Conservation (phyloP, 1,139 yeast species). For the Candida sp. region DNA sequence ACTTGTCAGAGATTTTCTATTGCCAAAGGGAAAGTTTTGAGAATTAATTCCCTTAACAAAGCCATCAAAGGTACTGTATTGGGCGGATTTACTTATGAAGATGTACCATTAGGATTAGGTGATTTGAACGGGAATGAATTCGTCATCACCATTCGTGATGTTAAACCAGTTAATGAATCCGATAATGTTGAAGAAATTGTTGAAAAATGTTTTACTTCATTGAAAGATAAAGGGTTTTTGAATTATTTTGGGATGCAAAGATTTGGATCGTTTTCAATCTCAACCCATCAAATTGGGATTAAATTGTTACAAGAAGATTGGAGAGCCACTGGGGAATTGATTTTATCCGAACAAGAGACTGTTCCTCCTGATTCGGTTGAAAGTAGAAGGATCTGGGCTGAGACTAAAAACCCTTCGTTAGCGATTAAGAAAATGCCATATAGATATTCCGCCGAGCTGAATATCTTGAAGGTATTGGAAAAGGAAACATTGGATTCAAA, state of each 20-base stretch:
- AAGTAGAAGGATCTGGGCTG: conserved; percentile 80
- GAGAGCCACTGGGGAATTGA: conserved; percentile 73
- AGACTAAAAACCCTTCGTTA: conserved; percentile 59
- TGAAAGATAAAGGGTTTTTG: conserved; percentile 72
- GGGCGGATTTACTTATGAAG: conserved; percentile 75
- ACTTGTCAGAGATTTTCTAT: conserved; percentile 85
- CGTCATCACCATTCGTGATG: conserved; percentile 77
- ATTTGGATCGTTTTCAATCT: conserved; percentile 91
- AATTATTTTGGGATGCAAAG: conserved; percentile 98
- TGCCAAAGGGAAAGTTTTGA: conserved; percentile 67
- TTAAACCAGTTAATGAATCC: conserved; percentile 28
- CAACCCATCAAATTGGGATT: conserved; percentile 85
- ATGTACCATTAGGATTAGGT: conserved; percentile 67
- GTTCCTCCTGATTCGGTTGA: conserved; percentile 81
- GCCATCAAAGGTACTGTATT: conserved; percentile 70
- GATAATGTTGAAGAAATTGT: conserved; percentile 42
- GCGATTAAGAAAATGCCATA: conserved; percentile 81
- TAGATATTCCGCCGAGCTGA: conserved; percentile 80
- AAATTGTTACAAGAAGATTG: conserved; percentile 70
- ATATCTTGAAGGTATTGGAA: conserved; percentile 61
- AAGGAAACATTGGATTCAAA: conserved; percentile 41
- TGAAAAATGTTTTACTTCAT: conserved; percentile 50
- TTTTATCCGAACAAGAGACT: conserved; percentile 80
- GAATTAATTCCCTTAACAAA: conserved; percentile 74
- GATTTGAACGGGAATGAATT: conserved; percentile 88